These are phyloP conservation scores for Xenoacremonium recifei DNA, from an alignment of 2,329 filamentous ascomycete species.

Conservation along the genomic window DNA sequence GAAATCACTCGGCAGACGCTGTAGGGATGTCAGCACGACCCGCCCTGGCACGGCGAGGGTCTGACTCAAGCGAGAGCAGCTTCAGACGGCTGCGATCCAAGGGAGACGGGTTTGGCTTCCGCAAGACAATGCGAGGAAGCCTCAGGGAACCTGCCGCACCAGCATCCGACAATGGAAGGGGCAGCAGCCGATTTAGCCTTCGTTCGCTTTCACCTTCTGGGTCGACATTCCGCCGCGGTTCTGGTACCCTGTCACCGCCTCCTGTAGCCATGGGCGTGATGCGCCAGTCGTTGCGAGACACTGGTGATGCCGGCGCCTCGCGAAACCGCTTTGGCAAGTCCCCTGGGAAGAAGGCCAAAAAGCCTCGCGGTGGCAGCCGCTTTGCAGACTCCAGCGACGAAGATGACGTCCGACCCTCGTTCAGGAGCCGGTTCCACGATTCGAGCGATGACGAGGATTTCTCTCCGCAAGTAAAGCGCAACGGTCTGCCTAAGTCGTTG, in stretches of 20 bases:
- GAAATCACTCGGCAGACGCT: conserved; percentile 25
- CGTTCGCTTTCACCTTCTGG: conserved; percentile 68
- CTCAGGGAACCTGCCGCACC: conserved; percentile 19
- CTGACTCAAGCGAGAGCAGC: conserved; percentile 75
- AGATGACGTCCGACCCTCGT: conserved; percentile 29
- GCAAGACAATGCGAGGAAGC: conserved; percentile 65
- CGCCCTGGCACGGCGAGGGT: conserved; percentile 51
- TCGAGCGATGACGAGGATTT: conserved; percentile 65
- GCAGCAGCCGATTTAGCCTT: conserved; percentile 65
- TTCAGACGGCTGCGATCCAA: conserved; percentile 65
- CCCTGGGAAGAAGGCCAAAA: conserved; percentile 34
- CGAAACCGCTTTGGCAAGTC: conserved; percentile 43
- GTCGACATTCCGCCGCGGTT: conserved; percentile 48
- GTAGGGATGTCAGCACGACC: conserved; percentile 25
- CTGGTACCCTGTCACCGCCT: conserved; percentile 33
- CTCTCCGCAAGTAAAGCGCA: conserved; percentile 20
- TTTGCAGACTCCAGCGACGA: conserved; percentile 75
- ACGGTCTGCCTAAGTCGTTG: conserved; percentile 35
- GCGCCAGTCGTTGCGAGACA: conserved; percentile 45
- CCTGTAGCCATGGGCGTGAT: conserved; percentile 37
- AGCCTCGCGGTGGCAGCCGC: conserved; percentile 50
- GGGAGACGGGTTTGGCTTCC: conserved; percentile 59
- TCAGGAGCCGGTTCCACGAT: conserved; percentile 63
- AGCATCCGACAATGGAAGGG: conserved; percentile 27
- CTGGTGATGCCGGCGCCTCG: conserved; percentile 34